phyloP scores from a whole-genome alignment of 768 basidiomycete species.

The Gloeostereum incarnatum region DNA sequence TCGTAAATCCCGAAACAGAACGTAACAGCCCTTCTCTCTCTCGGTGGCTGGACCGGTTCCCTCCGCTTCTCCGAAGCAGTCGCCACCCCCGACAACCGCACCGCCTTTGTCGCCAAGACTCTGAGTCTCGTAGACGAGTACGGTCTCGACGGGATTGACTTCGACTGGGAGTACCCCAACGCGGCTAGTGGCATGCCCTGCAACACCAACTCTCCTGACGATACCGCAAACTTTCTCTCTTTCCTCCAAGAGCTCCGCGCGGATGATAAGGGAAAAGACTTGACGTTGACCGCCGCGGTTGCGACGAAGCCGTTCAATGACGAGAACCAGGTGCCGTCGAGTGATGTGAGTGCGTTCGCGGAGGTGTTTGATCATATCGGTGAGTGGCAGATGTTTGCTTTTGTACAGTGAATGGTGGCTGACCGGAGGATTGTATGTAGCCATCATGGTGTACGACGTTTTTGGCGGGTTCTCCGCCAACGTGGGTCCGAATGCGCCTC shows the following conservation, averaged over 20 bases:
- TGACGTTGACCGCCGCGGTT: constrained; percentile 69
- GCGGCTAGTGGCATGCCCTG: constrained; percentile 58
- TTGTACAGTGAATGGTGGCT: neutral
- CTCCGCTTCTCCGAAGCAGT: constrained; percentile 53
- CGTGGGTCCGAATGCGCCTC: constrained; percentile 79
- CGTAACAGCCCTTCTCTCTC: constrained; percentile 47
- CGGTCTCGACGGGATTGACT: constrained; percentile 54
- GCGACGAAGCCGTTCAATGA: constrained; percentile 59
- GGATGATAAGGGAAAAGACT: constrained; percentile 37
- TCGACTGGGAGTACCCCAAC: constrained; percentile 85
- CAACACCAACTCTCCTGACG: constrained; percentile 52
- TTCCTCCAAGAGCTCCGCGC: constrained; percentile 67
- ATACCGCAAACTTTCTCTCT: constrained; percentile 70
- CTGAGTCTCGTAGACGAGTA: constrained; percentile 36
- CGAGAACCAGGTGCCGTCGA: constrained; percentile 41
- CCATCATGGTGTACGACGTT: constrained; percentile 58
- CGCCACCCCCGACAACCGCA: constrained; percentile 42
- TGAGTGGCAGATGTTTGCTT: constrained; percentile 16
- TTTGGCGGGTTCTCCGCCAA: constrained; percentile 31
- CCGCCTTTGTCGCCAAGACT: constrained; percentile 47
- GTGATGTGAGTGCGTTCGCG: constrained; percentile 60
- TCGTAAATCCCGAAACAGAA: constrained; percentile 20
- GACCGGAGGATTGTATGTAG: constrained; percentile 20
- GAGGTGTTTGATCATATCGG: constrained; percentile 66
- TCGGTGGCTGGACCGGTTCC: constrained; percentile 65